Evolutionary conservation across 805 yeast genomes (phyloP), one percentile per base, ranked within the genome.

Genomic region (Lachancea lanzarotensis): DNA sequence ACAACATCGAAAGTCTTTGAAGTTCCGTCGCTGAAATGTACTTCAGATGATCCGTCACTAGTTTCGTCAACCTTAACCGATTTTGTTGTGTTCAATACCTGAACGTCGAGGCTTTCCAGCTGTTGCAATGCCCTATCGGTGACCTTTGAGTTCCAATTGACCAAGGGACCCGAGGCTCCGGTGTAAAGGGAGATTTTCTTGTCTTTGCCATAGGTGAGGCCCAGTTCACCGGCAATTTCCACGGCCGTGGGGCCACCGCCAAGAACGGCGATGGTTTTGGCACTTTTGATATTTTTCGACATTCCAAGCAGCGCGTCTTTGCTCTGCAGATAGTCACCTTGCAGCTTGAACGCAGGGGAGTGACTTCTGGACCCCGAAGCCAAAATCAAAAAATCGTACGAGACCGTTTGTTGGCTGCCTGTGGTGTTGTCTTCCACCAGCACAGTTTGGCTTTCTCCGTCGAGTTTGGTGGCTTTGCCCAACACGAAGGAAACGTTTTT

Each of bases 241-340:
- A 40, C 43, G 12, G 38, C 43, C 10, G 43, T 40, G 19, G 43
- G 35, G 12, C 43, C 43, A 15, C 43, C 43, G 31, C 43, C 43
- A n/a, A 40, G n/a, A 10, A 40, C 25, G 4, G 31, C 22, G 15
- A 40, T 40, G 8, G 32, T 18, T 20, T 17, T 15, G 13, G 43
- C 18, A 2, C 22, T 25, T 25, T 31, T 33, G 30, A 40, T 40
- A 19, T 33, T 22, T 13, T 19, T 30, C 22, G 32, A 18, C 38
- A 40, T 3, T 10, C 15, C 31, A 2, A 16, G 30, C 18, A 25
- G 10, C 11, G 37, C 37, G 2, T 32, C 32, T 30, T 22, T 33
- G 17, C 32, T 32, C 3, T 13, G 15, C 13, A 13, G 9, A 20
- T 40, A 18, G 25, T 31, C 31, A n/a, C 43, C 43, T 4, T 40